Conservation (phyloP, 2,329 filamentous ascomycete species). For the Clonostachys rosea region DNA sequence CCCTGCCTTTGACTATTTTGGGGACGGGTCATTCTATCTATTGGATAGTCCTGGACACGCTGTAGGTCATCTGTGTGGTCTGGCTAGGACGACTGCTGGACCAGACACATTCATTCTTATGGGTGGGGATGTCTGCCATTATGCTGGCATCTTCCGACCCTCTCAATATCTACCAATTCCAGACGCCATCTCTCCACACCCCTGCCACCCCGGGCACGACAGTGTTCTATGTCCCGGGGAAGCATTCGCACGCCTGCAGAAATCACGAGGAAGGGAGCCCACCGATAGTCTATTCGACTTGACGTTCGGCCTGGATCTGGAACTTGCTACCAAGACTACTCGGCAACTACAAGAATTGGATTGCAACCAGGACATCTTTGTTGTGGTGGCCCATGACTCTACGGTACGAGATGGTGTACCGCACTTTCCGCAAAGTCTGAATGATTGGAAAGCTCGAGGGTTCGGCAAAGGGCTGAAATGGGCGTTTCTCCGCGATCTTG, state of each 20-base stretch:
- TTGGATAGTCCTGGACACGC: slow-evolving; percentile 33
- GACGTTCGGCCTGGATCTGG: background rate
- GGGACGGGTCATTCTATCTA: slow-evolving; percentile 33
- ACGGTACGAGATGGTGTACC: slow-evolving; percentile 8
- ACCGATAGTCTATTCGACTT: background rate
- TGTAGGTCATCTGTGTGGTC: slow-evolving; percentile 31
- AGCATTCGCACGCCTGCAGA: background rate
- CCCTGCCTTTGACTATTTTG: slow-evolving; percentile 33
- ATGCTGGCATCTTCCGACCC: slow-evolving; percentile 27
- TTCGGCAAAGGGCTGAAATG: slow-evolving; percentile 12
- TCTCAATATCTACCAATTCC: slow-evolving; percentile 25
- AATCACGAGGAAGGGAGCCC: background rate
- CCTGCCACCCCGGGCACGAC: background rate
- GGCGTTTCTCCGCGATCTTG: slow-evolving; percentile 12
- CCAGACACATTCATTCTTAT: slow-evolving; percentile 32
- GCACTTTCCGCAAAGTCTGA: slow-evolving; percentile 12
- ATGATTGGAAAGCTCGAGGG: slow-evolving; percentile 12
- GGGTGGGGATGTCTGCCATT: slow-evolving; percentile 37
- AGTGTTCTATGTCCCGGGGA: background rate
- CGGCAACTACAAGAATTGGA: slow-evolving; percentile 10
- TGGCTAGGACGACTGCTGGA: slow-evolving; percentile 26
- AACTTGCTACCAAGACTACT: background rate
- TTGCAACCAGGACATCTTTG: slow-evolving; percentile 12
- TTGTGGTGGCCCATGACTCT: slow-evolving; percentile 15
- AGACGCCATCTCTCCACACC: slow-evolving; percentile 9